phyloP scores from a whole-genome alignment of 805 yeast genomes.

The Yarrowia hollandica region DNA sequence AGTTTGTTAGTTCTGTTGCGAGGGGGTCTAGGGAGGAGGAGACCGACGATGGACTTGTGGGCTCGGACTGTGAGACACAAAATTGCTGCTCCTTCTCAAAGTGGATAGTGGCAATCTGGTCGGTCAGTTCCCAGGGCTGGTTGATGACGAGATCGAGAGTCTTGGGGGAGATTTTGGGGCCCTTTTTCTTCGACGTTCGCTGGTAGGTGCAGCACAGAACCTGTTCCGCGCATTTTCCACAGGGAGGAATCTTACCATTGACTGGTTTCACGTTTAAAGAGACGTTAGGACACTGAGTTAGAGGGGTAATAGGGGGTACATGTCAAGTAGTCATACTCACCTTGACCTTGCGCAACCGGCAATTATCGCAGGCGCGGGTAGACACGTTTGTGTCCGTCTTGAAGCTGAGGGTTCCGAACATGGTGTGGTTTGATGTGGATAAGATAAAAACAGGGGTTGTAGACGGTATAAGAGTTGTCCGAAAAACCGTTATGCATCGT shows the following conservation, averaged over 20 bases:
- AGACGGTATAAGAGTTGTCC: not conserved
- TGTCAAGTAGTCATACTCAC: not conserved
- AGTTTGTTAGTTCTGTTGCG: not conserved
- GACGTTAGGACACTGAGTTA: conserved; percentile 9
- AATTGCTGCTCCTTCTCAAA: conserved; percentile 6
- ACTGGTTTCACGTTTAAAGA: not conserved
- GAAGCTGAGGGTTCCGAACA: conserved; percentile 13
- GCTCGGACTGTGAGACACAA: no score
- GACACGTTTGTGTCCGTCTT: not conserved
- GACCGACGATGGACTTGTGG: no score
- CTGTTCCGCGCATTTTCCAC: not conserved
- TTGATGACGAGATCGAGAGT: conserved; percentile 1
- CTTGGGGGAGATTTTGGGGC: conserved; percentile 9
- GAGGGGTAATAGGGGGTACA: not conserved
- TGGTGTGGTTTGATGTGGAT: not conserved
- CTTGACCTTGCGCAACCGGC: not conserved
- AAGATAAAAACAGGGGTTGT: not conserved
- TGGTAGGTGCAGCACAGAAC: not conserved
- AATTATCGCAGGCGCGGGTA: conserved; percentile 5
- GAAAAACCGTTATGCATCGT: conserved; percentile 10
- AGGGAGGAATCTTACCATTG: conserved; percentile 6
- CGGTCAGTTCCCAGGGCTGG: conserved; percentile 13
- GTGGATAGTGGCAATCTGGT: not conserved
- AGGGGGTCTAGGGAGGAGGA: no score
- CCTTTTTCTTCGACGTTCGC: not conserved